Evolutionary conservation across 192 early-diverging fungal species (phyloP).

Genomic region (Spizellomyces punctatus): DNA sequence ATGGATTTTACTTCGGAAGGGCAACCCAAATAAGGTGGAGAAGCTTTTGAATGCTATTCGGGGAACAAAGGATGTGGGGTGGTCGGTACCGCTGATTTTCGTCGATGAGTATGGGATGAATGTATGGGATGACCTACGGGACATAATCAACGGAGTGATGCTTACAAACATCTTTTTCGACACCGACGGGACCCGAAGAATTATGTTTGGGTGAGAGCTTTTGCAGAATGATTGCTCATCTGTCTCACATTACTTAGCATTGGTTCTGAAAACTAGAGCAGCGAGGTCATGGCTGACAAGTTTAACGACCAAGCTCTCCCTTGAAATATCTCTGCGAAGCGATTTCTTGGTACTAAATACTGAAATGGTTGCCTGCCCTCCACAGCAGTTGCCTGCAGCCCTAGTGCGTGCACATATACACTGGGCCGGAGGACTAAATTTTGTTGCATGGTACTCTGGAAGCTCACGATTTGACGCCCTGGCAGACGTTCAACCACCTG

Average conservation of each 20-base stretch:
- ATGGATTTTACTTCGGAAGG: not conserved
- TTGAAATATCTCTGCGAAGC: constrained; percentile 22
- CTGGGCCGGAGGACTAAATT: constrained; percentile 5
- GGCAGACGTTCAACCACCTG: not conserved
- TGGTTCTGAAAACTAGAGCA: not conserved
- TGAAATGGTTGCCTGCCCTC: constrained; percentile 2
- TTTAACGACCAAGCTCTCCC: constrained; percentile 5
- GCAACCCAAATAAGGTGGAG: not conserved
- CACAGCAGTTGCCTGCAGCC: not conserved
- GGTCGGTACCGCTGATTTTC: constrained; percentile 7
- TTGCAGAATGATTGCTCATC: not conserved
- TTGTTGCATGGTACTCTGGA: constrained; percentile 6
- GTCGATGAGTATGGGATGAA: constrained; percentile 11
- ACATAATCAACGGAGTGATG: constrained; percentile 24
- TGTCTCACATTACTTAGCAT: no score
- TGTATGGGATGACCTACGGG: constrained; percentile 18
- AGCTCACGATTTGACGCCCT: not conserved
- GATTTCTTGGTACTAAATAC: constrained; percentile 25
- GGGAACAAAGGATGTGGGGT: not conserved
- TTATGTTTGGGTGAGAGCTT: constrained; percentile 17
- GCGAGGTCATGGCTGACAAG: not conserved
- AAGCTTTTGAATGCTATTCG: constrained; percentile 6
- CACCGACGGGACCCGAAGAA: constrained; percentile 1
- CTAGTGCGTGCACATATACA: constrained; percentile 16
- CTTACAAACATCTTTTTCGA: constrained; percentile 20